These are phyloP conservation scores for Penicillium sp. DNA, from an alignment of 2,329 filamentous ascomycete species.

Conservation along the genomic window DNA sequence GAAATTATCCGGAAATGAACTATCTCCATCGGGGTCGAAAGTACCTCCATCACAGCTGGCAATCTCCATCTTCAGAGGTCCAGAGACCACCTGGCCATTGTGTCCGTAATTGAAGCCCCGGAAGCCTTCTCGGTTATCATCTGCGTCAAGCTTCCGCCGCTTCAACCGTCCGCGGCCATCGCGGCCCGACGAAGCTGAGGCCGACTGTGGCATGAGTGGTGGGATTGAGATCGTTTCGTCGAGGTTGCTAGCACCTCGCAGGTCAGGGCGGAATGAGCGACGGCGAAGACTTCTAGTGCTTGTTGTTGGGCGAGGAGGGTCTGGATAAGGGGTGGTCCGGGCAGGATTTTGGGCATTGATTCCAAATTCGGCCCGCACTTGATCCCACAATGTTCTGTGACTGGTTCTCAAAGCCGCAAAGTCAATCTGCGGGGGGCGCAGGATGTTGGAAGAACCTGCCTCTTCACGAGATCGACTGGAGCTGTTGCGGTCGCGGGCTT, in stretches of 20 bases:
- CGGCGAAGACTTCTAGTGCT: slow-evolving; percentile 18
- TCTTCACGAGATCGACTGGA: background rate
- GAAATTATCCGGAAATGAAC: slow-evolving; percentile 77
- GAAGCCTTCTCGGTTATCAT: slow-evolving; percentile 54
- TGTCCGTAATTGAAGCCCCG: slow-evolving; percentile 76
- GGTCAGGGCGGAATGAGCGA: slow-evolving; percentile 19
- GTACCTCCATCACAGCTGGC: slow-evolving; percentile 84
- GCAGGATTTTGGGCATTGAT: background rate
- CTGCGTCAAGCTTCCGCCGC: slow-evolving; percentile 71
- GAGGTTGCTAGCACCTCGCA: slow-evolving; percentile 6
- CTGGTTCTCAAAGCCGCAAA: background rate
- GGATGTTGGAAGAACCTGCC: background rate
- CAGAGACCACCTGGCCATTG: slow-evolving; percentile 84
- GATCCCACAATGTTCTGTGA: slow-evolving; percentile 4
- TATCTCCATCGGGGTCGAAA: slow-evolving; percentile 57
- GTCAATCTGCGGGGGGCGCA: background rate
- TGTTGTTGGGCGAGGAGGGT: slow-evolving; percentile 22
- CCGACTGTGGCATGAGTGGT: slow-evolving; percentile 32
- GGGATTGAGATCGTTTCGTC: slow-evolving; percentile 30
- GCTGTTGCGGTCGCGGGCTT: slow-evolving; percentile 14
- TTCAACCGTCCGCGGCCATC: slow-evolving; percentile 59
- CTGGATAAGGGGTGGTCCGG: background rate
- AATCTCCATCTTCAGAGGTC: slow-evolving; percentile 81
- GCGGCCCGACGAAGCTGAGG: slow-evolving; percentile 22
- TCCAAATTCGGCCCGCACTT: background rate